Evolutionary conservation across 768 basidiomycete genomes (phyloP).

Genomic region (Pholiota conissans): DNA sequence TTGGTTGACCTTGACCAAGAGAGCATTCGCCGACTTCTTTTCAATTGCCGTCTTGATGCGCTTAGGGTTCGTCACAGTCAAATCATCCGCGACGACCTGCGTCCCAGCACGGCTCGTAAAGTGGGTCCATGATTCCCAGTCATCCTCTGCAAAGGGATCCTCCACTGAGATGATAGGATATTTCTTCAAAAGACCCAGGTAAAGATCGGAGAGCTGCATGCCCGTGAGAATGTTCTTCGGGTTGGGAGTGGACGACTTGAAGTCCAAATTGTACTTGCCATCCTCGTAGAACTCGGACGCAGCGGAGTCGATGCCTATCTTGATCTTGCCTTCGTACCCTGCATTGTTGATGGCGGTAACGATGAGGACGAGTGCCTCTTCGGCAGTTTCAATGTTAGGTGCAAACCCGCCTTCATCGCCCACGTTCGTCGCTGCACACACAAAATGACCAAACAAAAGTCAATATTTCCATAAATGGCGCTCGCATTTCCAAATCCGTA

Average conservation of each 20-base stretch:
- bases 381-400: conserved; percentile 95
- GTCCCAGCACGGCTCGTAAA: conserved; percentile 79
- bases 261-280: conserved; percentile 98
- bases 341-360: conserved; percentile 96
- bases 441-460: too few species aligned
- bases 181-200: conserved; percentile 82
- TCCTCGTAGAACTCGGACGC: conserved; percentile 99
- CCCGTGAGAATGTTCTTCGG: conserved; percentile 95
- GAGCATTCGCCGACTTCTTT: conserved; percentile 99
- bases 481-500: too few species aligned
- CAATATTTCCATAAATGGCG: conserved; percentile 4
- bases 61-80: conserved; percentile 96
- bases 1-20: conserved; percentile 99
- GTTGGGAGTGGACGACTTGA: conserved; percentile 99
- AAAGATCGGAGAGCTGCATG: conserved; percentile 88
- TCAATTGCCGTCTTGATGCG: conserved; percentile 99
- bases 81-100: conserved; percentile 94
- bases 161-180: conserved; percentile 96
- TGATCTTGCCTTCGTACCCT: conserved; percentile 97
- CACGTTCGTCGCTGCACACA: conserved; percentile 86
- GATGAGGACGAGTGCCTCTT: conserved; percentile 95
- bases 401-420: conserved; percentile 99
- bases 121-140: conserved; percentile 97
- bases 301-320: conserved; percentile 97
- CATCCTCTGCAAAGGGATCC: conserved; percentile 99